phyloP scores from a whole-genome alignment of 2,329 filamentous ascomycete species.

The Stachybotrys chlorohalonatus region DNA sequence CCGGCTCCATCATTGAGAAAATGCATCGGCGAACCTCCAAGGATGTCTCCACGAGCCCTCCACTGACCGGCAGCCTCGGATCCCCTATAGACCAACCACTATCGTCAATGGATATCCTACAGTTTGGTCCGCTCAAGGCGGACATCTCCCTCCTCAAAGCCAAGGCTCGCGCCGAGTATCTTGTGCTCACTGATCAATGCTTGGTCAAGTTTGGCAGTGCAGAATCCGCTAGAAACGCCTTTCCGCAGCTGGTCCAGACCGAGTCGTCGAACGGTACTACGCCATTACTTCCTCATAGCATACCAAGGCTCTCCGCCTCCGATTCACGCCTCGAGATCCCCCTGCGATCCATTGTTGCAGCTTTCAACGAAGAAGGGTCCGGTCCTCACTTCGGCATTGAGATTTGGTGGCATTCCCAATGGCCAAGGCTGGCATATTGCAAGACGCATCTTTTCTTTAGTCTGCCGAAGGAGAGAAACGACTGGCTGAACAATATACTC shows the following conservation, averaged over 20 bases:
- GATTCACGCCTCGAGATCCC: slow-evolving; percentile 37
- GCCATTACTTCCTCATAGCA: slow-evolving; percentile 11
- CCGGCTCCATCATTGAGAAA: slow-evolving; percentile 30
- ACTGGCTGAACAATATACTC: slow-evolving; percentile 39
- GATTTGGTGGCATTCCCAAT: slow-evolving; percentile 44
- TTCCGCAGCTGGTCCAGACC: slow-evolving; percentile 31
- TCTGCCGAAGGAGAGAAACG: slow-evolving; percentile 38
- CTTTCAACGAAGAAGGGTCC: slow-evolving; percentile 41
- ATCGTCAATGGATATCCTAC: slow-evolving; percentile 29
- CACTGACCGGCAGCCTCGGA: slow-evolving; percentile 18
- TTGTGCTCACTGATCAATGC: slow-evolving; percentile 42
- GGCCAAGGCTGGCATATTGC: slow-evolving; percentile 34
- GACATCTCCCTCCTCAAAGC: slow-evolving; percentile 40
- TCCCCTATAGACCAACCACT: slow-evolving; percentile 21
- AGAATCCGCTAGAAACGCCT: slow-evolving; percentile 36
- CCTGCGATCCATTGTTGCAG: slow-evolving; percentile 40
- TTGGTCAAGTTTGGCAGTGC: slow-evolving; percentile 41
- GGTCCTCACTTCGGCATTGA: slow-evolving; percentile 43
- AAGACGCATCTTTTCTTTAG: slow-evolving; percentile 41
- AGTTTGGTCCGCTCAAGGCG: slow-evolving; percentile 37
- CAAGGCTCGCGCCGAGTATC: slow-evolving; percentile 39
- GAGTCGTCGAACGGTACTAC: slow-evolving; percentile 11
- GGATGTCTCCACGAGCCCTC: slow-evolving; percentile 21
- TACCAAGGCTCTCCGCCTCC: slow-evolving; percentile 20
- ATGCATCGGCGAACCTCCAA: slow-evolving; percentile 31